Base-by-base conservation (phyloP, 2,329 filamentous ascomycete species). In the Arthrocladium fulminans region DNA sequence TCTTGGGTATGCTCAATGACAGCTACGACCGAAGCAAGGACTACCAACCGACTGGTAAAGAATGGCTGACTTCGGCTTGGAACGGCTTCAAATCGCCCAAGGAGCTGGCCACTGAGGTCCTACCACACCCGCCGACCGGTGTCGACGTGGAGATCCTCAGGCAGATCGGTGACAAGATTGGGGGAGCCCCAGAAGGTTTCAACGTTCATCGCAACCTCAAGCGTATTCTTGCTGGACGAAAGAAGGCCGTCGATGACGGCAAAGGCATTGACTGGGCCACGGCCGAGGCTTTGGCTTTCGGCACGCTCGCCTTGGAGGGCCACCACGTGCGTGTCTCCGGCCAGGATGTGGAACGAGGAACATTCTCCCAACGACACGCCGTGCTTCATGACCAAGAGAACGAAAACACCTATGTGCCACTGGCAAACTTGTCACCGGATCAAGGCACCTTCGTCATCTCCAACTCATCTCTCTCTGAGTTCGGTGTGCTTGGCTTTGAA, bases 21-120 rank as follows among this genome's bases (percentile, higher is more conserved):
- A 96, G 88, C 72, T 98, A 97, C 69, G 78, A 88, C 61, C 88
- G 90, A 70, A 95, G 89, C 70, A 97, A 94, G 72, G 90, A 98
- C 62, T 98, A 98, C 71, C 85, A 90, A 68, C 88, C 92, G 39
- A 94, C 86, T 34, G 86, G 89, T 57, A 94, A 95, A 73, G 92
- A 98, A 71, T 98, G 92, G 92, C 82, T 95, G 59, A 97, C 92
- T 7, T 96, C 89, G 45, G 90, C 92, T 49, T 98, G 92, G 92
- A 94, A 98, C 72, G 90, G 90, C 54, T 97, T 98, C 81, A 97
- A 97, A 75, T 94, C 89, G 25, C 92, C 92, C 61, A 97, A 96
- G 76, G 92, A 98, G 58, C 76, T 98, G 54, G 89, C 90, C 25
- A 92, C 84, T 20, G 92, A 98, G 73, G 82, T 97, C 39, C 76